Base-by-base conservation (phyloP, 2,329 filamentous ascomycete genomes). In the Periglandula ipomoeae region DNA sequence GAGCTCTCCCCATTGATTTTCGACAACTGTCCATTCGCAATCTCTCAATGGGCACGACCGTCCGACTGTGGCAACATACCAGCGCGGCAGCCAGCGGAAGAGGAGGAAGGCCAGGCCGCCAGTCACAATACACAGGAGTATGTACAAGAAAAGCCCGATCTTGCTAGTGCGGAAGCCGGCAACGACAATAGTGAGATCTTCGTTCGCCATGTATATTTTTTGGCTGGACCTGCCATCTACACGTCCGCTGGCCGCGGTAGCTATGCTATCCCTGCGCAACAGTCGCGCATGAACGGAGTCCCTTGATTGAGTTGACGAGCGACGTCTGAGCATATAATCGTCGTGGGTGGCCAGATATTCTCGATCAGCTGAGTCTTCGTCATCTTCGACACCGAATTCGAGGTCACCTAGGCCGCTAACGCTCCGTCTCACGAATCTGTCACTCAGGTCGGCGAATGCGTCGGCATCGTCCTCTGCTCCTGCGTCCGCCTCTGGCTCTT, bases 1-100 rank as follows among this genome's bases (percentile, higher is more conserved):
- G 65, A 97, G 86, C 65, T 97, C 91, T 44, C 87, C 86, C 91
- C 93, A 97, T 75, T 97, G 89, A 60, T 98, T 96, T 76, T 96
- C 93, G 54, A 97, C 79, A 24, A 95, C 90, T 39, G 95, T 84
- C 93, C 94, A 98, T 51, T 87, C 76, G 59, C 88, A 93, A 48
- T 86, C 79, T 47, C 77, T 75, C 26, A 98, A 71, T 2, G 87
- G 73, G 15, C 79, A 79, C 5, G 82, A 70, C 47, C 72, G 77
- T 24, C 93, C 93, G 37, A 87, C 73, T 38, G 97, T 63, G 44
- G 76, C 77, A 44, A 97, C 83, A 58, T 87, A 82, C 88, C 88
- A 95, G 50, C 82, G 79, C 5, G 93, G 94, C 47, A 97, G 66
- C 93, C 93, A 98, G 53, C 89, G 79, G 49, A 97, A 78, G 5